Evolutionary conservation across 2,329 filamentous ascomycete species (phyloP), one percentile per base, ranked within the genome.

Genomic region (Teratosphaeriaceae sp.): DNA sequence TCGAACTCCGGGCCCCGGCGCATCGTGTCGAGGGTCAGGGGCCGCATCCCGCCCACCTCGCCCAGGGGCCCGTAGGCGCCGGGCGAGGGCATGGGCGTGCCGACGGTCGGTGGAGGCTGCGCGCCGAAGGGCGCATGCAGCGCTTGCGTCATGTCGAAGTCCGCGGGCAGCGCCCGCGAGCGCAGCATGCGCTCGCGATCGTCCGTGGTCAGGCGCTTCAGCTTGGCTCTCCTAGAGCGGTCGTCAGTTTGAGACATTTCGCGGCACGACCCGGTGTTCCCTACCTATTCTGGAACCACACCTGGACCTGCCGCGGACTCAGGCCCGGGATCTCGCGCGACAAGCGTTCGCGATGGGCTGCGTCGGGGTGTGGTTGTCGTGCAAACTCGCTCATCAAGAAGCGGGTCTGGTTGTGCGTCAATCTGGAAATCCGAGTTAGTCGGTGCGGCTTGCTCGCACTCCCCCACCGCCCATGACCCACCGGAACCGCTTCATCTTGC

Each of bases 221-320:
- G 64, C 61, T 80, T 80, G 15, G 77, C 77, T 56, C 77, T 65
- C 62, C 77, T 80, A 20, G 12, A 8, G 12, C 27, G 2, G 18
- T 35, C 22, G 48, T 58, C 40, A 52, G 49, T 40, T 39, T 20
- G 44, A 27, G 15, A 16, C n/a, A 30, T 33, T n/a, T n/a, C n/a
- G n/a, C n/a, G n/a, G n/a, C n/a, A n/a, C n/a, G n/a, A n/a, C n/a
- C n/a, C n/a, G n/a, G n/a, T n/a, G n/a, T 19, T 23, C 29, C 75
- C 56, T 76, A 95, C 89, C 89, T 80, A 67, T 97, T 97, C 66
- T 97, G 89, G 67, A 97, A 97, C 90, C 89, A 97, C 38, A 97
- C 89, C 65, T 97, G 89, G 19, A 97, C 90, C 63, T 97, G 89
- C 48, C 89, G 80, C 27, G 89, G 87, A 57, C 86, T 95, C 38